A percentile compares a stretch with the other conserved stretches of the same genome.
phyloP scores from a whole-genome alignment of 148 eudicot species.

The Selenicereus undatus region DNA sequence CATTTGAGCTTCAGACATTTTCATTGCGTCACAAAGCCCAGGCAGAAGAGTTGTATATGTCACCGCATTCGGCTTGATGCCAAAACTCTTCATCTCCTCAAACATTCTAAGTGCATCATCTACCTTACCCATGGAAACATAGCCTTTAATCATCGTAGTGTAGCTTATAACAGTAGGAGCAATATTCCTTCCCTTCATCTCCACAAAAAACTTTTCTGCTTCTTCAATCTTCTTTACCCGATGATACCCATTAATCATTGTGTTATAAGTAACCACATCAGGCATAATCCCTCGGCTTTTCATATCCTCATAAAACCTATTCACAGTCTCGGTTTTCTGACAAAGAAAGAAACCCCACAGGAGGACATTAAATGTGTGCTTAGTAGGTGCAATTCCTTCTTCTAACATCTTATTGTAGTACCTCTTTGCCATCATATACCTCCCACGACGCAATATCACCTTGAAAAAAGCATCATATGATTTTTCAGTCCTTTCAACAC shows the following conservation, averaged over 20 bases:
- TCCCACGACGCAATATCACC: conserved; percentile 73
- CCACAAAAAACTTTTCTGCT: conserved; percentile 75
- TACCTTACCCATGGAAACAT: conserved; percentile 55
- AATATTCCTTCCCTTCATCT: conserved; percentile 84
- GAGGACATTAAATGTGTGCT: conserved; percentile 67
- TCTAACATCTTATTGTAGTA: conserved; percentile 82
- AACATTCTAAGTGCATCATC: conserved; percentile 79
- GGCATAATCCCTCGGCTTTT: conserved; percentile 60
- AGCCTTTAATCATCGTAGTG: conserved; percentile 88
- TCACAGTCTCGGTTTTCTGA: conserved; percentile 51
- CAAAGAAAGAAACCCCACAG: conserved; percentile 92
- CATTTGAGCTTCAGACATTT: conserved; percentile 57
- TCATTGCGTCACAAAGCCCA: conserved; percentile 83
- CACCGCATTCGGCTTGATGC: conserved; percentile 60
- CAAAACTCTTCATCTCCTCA: conserved; percentile 73
- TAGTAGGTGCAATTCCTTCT: conserved; percentile 73
- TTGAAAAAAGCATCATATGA: conserved; percentile 75
- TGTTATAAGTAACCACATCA: conserved; percentile 82
- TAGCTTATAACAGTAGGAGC: conserved; percentile 75
- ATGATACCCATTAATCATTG: conserved; percentile 70
- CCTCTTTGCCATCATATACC: conserved; percentile 95
- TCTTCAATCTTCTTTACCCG: conserved; percentile 69
- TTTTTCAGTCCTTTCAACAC: conserved; percentile 52
- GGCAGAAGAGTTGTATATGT: conserved; percentile 81
- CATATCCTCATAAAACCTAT: conserved; percentile 86